Evolutionary conservation across 306 rosid species (phyloP), one percentile per base, ranked within the genome.

Genomic region (Senna tora): DNA sequence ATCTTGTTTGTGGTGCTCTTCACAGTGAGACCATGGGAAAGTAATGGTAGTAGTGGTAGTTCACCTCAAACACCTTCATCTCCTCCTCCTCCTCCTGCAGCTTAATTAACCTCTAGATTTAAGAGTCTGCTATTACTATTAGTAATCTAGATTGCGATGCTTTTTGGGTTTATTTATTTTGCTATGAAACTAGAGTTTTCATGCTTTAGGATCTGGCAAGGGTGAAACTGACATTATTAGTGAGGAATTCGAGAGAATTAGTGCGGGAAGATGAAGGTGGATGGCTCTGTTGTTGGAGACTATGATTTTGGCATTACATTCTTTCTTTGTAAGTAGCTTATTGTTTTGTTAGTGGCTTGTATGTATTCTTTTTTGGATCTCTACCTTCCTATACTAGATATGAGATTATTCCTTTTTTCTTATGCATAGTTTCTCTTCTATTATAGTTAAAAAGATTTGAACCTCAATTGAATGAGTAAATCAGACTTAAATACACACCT

Each of bases 1-100:
- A 57, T 60, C 55, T 11, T 88, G 70, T 9, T 84, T 14, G 77
- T 84, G n/a, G 84, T 86, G 22, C 87, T 88, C 52, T 56, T 42
- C 65, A 56, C 42, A n/a, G 53, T 70, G 51, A 68, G 21, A 14
- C 73, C 75, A 5, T 70, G 65, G 65, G 9, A 56, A 25, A 20
- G 41, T 41, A 25, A 22, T 34, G 19, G 61, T 12, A 25, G 30
- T 25, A 25, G 2, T 30, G 10, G 36, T 7, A 36, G 50, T 11
- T 8, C 49, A 21, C 12, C 62, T 8, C 62, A 36, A 52, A 52
- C 62, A 17, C 62, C 62, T 11, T 42, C 60, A 4, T n/a, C n/a
- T n/a, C n/a, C n/a, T n/a, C n/a, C n/a, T n/a, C n/a, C n/a, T n/a
- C 20, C 73, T 5, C 72, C 72, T 28, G 15, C 33, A 7, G 17